These are phyloP conservation scores for Lactifluus pinguis DNA, from an alignment of 768 basidiomycete genomes.

Conservation along the genomic window DNA sequence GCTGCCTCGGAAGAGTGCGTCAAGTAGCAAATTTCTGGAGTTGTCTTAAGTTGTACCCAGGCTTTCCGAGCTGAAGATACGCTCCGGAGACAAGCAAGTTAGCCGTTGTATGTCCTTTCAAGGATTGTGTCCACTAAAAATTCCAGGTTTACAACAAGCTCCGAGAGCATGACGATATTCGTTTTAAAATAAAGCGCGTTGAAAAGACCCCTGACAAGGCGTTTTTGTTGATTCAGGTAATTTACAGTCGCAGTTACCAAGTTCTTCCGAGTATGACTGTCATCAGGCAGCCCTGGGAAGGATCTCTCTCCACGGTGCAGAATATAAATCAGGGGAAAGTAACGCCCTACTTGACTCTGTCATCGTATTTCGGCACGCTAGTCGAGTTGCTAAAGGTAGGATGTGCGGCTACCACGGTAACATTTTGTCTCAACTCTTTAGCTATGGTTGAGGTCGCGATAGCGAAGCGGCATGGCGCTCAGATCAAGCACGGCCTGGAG, in stretches of 20 bases:
- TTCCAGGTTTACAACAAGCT: constrained; percentile 55
- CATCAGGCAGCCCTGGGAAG: constrained; percentile 61
- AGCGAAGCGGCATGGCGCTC: constrained; percentile 51
- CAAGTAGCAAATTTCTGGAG: background rate
- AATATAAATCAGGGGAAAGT: constrained; percentile 64
- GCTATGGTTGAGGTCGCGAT: constrained; percentile 74
- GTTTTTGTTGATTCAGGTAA: constrained; percentile 70
- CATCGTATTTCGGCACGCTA: constrained; percentile 63
- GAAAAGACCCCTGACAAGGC: constrained; percentile 71
- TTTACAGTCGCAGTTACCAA: background rate
- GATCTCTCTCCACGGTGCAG: constrained; percentile 55
- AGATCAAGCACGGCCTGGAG: constrained; percentile 67
- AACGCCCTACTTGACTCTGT: constrained; percentile 65
- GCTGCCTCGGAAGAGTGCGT: constrained; percentile 23
- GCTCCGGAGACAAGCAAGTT: constrained; percentile 70
- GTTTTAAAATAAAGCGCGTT: constrained; percentile 63
- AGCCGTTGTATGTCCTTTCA: background rate
- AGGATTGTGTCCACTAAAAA: background rate
- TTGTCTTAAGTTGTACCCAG: constrained; percentile 29
- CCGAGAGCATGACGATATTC: constrained; percentile 64
- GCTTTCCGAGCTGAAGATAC: constrained; percentile 57
- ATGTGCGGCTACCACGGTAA: background rate
- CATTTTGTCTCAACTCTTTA: constrained; percentile 24
- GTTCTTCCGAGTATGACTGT: constrained; percentile 9
- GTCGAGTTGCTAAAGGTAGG: constrained; percentile 68